These are phyloP conservation scores for Chlamydomonas incerta DNA, from an alignment of 139 green algal species.

Conservation along the genomic window DNA sequence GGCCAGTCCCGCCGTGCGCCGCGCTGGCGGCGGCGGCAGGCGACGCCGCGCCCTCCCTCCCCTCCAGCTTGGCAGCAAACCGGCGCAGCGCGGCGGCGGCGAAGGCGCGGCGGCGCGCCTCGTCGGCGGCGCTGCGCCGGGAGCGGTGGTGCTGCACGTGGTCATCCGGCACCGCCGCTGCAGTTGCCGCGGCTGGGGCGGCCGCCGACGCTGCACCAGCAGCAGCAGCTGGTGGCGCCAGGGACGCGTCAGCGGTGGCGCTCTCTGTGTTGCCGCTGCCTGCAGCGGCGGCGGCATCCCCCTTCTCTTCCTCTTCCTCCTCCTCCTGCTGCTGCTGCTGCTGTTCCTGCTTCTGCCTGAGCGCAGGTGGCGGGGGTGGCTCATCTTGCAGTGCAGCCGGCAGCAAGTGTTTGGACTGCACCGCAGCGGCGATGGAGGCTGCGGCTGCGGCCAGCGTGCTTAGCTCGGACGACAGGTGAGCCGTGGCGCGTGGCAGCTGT, in stretches of 20 bases:
- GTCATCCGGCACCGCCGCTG: neutral
- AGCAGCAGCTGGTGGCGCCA: no score
- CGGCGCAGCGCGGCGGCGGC: conserved; percentile 47
- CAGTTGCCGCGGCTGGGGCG: neutral
- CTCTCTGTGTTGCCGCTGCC: no score
- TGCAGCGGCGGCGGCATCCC: no score
- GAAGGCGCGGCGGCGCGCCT: conserved; percentile 51
- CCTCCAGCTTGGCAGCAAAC: conserved; percentile 59
- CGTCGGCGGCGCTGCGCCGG: conserved; percentile 5
- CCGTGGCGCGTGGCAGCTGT: conserved; percentile 10
- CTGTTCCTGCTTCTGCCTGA: neutral
- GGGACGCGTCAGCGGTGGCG: no score
- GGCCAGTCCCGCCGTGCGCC: neutral
- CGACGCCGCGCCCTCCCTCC: conserved; percentile 27
- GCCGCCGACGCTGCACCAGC: no score
- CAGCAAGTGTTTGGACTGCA: conserved; percentile 60
- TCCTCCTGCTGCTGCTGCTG: neutral
- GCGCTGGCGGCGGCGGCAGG: neutral
- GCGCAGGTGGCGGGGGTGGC: neutral
- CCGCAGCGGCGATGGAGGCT: conserved; percentile 54
- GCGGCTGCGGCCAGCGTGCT: conserved; percentile 54
- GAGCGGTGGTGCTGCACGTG: neutral
- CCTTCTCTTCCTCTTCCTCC: no score
- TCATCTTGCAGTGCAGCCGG: neutral
- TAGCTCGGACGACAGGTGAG: conserved; percentile 41